Evolutionary conservation across 2,329 filamentous ascomycete species (phyloP).

Genomic region (Fusarium staphyleae): DNA sequence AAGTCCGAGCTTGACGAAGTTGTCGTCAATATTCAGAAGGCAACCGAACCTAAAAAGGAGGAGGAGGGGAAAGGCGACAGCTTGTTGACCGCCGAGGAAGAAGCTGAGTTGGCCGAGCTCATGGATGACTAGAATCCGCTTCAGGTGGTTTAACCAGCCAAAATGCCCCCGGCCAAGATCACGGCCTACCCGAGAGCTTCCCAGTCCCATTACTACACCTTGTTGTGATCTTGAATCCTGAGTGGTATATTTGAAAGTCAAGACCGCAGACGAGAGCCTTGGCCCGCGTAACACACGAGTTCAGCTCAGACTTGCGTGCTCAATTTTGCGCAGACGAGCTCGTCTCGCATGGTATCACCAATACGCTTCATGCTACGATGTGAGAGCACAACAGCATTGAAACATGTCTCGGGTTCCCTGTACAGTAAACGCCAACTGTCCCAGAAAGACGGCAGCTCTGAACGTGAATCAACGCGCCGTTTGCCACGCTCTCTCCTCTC

Average conservation of each 20-base stretch:
- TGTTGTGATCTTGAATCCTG: background rate
- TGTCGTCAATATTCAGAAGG: conserved; percentile 54
- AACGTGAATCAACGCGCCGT: conserved; percentile 11
- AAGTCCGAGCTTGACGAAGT: conserved; percentile 62
- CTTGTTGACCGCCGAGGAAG: conserved; percentile 84
- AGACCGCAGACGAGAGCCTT: conserved; percentile 4
- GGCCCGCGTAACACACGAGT: conserved; percentile 15
- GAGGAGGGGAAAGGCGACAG: conserved; percentile 54
- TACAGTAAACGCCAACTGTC: conserved; percentile 2
- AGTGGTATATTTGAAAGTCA: background rate
- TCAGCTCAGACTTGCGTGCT: conserved; percentile 25
- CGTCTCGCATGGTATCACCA: conserved; percentile 10
- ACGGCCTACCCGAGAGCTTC: background rate
- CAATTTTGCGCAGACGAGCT: conserved; percentile 5
- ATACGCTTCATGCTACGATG: background rate
- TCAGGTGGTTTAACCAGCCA: background rate
- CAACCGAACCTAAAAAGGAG: conserved; percentile 60
- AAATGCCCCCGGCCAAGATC: background rate
- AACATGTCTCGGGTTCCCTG: conserved; percentile 18
- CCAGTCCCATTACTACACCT: background rate
- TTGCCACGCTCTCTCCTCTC: background rate
- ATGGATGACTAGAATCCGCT: conserved; percentile 69
- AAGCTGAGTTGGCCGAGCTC: conserved; percentile 88
- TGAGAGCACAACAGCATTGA: conserved; percentile 13
- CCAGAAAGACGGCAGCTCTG: conserved; percentile 1